Percentiles rank a stretch among this genome's conserved stretches.
Evolutionary conservation across 306 rosid genomes (phyloP).

Genomic region (Prunus armeniaca): DNA sequence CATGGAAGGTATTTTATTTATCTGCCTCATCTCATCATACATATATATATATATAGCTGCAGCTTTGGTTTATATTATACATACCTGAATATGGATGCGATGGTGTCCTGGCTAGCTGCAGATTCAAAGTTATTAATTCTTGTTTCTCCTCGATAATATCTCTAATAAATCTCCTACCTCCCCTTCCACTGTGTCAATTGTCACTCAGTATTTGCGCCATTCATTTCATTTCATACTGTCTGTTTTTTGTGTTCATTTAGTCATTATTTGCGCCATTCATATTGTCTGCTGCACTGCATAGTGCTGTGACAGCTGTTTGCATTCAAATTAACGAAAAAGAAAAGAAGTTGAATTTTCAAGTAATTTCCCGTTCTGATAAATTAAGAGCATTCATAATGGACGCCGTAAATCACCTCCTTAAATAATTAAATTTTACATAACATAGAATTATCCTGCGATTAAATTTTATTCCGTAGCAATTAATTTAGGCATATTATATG

Average conservation of each 20-base stretch:
- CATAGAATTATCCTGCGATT: not conserved
- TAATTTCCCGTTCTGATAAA: too few relatives aligned
- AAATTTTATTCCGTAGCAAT: not conserved
- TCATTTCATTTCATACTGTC: too few relatives aligned
- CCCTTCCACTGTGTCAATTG: not conserved
- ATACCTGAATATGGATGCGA: not conserved
- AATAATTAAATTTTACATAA: not conserved
- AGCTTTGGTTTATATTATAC: not conserved
- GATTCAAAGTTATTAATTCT: not conserved
- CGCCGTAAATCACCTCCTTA: accelerated
- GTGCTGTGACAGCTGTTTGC: too few relatives aligned
- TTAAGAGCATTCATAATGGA: too few relatives aligned
- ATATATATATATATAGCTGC: not conserved
- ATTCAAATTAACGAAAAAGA: too few relatives aligned
- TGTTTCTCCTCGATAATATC: not conserved
- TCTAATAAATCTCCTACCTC: not conserved
- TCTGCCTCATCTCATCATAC: not conserved
- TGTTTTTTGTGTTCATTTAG: not conserved
- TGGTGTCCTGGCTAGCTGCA: not conserved
- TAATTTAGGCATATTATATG: not conserved
- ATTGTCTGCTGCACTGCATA: too few relatives aligned
- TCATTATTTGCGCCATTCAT: too few relatives aligned
- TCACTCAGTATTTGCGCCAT: not conserved
- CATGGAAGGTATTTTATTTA: conserved; percentile 43
- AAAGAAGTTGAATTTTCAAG: too few relatives aligned